Conservation (phyloP, 2,329 filamentous ascomycete species). For the Clonostachys sp. region DNA sequence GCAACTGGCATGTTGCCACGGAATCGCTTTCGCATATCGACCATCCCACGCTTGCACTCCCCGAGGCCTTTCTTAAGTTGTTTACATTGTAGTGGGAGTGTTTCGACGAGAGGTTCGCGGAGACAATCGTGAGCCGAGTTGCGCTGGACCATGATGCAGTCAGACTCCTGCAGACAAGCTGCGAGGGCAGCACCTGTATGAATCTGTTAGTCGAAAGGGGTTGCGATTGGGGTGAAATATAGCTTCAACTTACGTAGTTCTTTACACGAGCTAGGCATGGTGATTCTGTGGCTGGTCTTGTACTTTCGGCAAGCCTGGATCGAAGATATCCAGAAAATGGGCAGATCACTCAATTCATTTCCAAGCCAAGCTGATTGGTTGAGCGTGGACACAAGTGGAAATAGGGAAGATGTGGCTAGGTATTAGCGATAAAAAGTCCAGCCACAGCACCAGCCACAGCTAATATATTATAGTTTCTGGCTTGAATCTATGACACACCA, state of each 20-base stretch:
- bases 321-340: too few species aligned
- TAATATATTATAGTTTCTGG: too few species aligned
- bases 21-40: conserved; percentile 99
- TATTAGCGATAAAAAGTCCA: too few species aligned
- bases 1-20: conserved; percentile 85
- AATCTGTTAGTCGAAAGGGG: not conserved
- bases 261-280: conserved; percentile 94
- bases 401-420: too few species aligned
- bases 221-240: not conserved
- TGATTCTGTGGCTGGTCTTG: not conserved
- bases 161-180: conserved; percentile 90
- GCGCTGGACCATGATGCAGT: conserved; percentile 91
- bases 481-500: too few species aligned
- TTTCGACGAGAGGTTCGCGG: conserved; percentile 73
- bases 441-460: too few species aligned
- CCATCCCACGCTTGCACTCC: conserved; percentile 92
- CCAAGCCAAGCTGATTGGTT: too few species aligned
- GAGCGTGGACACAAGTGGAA: too few species aligned
- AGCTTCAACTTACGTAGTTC: conserved; percentile 71
- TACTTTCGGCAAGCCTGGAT: too few species aligned
- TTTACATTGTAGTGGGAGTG: conserved; percentile 82
- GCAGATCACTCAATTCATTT: too few species aligned
- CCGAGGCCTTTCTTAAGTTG: conserved; percentile 90
- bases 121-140: conserved; percentile 86
- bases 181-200: conserved; percentile 79